A percentile compares a stretch with the other conserved stretches of the same genome.
phyloP scores from a whole-genome alignment of 192 early-diverging fungal species.

The Geranomyces michiganensis region DNA sequence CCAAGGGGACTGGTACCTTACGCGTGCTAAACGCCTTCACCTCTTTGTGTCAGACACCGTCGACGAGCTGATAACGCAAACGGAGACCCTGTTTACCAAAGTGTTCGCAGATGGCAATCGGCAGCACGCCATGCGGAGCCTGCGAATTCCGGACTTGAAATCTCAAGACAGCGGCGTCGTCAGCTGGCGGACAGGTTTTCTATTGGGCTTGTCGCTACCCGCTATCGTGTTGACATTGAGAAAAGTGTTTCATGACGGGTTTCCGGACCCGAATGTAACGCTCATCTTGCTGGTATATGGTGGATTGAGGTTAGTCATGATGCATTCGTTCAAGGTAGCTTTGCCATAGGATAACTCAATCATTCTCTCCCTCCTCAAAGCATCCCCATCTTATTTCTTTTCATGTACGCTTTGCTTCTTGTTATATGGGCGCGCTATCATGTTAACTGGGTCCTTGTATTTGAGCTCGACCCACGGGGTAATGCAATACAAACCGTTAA shows the following conservation, averaged over 20 bases:
- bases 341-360: background rate
- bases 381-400: conserved; percentile 48
- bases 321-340: background rate
- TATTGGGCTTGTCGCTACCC: conserved; percentile 39
- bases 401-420: conserved; percentile 34
- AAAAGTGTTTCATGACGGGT: conserved; percentile 16
- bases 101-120: conserved; percentile 26
- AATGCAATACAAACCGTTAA: too few species aligned
- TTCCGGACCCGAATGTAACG: conserved; percentile 25
- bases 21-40: conserved; percentile 22
- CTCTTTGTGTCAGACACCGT: conserved; percentile 17
- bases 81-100: conserved; percentile 21
- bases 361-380: background rate
- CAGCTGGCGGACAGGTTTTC: conserved; percentile 37
- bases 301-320: conserved; percentile 27
- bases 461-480: conserved; percentile 49
- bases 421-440: conserved; percentile 36
- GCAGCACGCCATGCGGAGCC: conserved; percentile 28
- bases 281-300: conserved; percentile 37
- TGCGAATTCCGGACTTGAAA: conserved; percentile 28
- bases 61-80: conserved; percentile 30
- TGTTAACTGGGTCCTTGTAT: conserved; percentile 48
- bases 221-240: conserved; percentile 23
- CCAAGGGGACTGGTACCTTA: conserved; percentile 15
- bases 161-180: conserved; percentile 13